These are phyloP conservation scores for Melaleuca alternifolia DNA, from an alignment of 345 rosid species.

Conservation along the genomic window DNA sequence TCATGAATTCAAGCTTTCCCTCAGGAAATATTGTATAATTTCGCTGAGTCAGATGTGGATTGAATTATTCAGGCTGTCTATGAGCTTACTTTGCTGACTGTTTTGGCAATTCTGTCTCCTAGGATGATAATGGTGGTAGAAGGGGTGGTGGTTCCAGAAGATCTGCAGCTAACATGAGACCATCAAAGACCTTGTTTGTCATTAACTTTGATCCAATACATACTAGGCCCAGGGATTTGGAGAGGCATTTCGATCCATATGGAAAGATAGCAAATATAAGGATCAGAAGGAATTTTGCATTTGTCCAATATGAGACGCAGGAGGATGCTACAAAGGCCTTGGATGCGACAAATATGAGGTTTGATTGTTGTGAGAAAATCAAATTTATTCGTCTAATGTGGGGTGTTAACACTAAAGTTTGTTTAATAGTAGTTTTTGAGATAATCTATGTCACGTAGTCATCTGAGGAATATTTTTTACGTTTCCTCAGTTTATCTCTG, in stretches of 20 bases:
- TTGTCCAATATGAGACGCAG: slow-evolving; percentile 78
- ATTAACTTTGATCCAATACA: slow-evolving; percentile 81
- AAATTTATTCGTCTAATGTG: not conserved
- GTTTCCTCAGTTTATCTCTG: not conserved
- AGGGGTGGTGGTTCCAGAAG: slow-evolving; percentile 58
- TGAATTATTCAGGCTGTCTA: not conserved
- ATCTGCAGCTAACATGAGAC: slow-evolving; percentile 48
- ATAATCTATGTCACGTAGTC: not conserved
- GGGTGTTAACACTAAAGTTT: not conserved
- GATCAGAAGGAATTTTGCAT: slow-evolving; percentile 94
- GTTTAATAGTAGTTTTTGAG: not conserved
- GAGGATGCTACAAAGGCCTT: slow-evolving; percentile 91
- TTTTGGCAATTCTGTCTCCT: slow-evolving; percentile 1
- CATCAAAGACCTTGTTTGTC: slow-evolving; percentile 91
- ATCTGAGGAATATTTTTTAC: not conserved
- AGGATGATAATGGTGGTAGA: slow-evolving; percentile 70
- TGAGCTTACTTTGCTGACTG: not conserved
- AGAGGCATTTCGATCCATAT: slow-evolving; percentile 89
- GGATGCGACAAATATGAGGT: slow-evolving; percentile 84
- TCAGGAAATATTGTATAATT: not conserved
- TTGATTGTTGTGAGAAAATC: not conserved
- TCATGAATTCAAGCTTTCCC: not conserved
- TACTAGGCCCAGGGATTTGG: slow-evolving; percentile 82
- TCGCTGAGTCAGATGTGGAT: not conserved
- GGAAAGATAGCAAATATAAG: slow-evolving; percentile 85